These are phyloP conservation scores for Cornus controversa DNA, from an alignment of 148 eudicot genomes.

Conservation along the genomic window DNA sequence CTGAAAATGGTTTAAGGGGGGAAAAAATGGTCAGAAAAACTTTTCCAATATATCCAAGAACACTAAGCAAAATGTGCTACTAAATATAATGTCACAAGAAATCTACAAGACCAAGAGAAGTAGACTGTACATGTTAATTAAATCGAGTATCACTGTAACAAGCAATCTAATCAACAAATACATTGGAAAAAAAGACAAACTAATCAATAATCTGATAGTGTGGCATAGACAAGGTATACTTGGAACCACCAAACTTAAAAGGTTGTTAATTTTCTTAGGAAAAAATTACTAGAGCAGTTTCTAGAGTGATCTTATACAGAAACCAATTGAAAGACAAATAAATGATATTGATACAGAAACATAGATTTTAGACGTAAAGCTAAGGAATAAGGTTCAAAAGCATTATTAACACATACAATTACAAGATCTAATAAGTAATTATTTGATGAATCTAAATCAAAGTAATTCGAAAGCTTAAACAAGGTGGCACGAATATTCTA, in stretches of 20 bases:
- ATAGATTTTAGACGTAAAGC: too few relatives aligned
- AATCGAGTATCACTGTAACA: too few relatives aligned
- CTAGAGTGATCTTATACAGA: background rate
- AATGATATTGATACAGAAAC: background rate
- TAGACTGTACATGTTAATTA: background rate
- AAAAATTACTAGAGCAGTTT: background rate
- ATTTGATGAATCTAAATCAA: background rate
- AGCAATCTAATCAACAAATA: too few relatives aligned
- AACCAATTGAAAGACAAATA: background rate
- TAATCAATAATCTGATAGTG: too few relatives aligned
- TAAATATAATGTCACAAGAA: background rate
- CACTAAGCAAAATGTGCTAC: background rate
- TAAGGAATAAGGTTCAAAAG: background rate
- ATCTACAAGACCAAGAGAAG: slow-evolving; percentile 4
- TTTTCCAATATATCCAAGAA: background rate
- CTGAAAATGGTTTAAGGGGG: slow-evolving; percentile 31
- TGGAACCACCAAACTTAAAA: too few relatives aligned
- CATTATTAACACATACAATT: background rate
- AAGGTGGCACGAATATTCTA: background rate
- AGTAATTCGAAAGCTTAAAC: background rate
- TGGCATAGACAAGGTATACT: background rate
- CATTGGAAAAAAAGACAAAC: background rate
- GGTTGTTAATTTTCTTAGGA: too few relatives aligned
- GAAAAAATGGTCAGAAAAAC: slow-evolving; percentile 9
- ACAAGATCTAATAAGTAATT: background rate